These are phyloP conservation scores for Tricholoma saponaceum DNA, from an alignment of 768 basidiomycete species.

Conservation along the genomic window DNA sequence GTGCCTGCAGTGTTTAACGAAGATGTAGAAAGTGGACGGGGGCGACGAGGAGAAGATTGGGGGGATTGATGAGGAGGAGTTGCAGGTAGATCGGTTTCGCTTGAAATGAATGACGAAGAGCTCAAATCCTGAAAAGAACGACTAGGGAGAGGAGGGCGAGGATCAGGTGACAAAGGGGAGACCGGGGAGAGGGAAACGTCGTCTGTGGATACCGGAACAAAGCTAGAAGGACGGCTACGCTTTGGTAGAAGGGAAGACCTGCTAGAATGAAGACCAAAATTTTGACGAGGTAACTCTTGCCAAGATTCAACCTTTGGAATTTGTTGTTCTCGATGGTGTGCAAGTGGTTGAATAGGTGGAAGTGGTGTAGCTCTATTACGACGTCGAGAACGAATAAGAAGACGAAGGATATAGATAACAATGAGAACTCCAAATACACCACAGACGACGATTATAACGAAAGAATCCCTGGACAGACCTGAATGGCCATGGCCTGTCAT, in stretches of 20 bases:
- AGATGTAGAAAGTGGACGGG: slow-evolving; percentile 26
- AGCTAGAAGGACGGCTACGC: slow-evolving; percentile 3
- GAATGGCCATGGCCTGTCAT: slow-evolving; percentile 7
- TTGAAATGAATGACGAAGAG: slow-evolving; percentile 11
- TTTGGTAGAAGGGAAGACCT: slow-evolving; percentile 2
- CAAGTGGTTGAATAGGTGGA: slow-evolving; percentile 63
- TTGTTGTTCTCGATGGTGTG: slow-evolving; percentile 46
- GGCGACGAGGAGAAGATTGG: slow-evolving; percentile 14
- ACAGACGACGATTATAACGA: slow-evolving; percentile 50
- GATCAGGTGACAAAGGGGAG: too few relatives aligned
- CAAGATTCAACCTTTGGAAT: too few relatives aligned
- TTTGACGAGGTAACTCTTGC: slow-evolving; percentile 4
- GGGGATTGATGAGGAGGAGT: slow-evolving; percentile 17
- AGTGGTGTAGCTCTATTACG: slow-evolving; percentile 38
- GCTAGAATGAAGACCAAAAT: background rate
- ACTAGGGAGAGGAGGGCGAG: background rate
- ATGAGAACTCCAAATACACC: slow-evolving; percentile 36
- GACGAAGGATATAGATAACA: slow-evolving; percentile 32
- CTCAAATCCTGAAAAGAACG: slow-evolving; percentile 18
- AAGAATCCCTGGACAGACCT: slow-evolving; percentile 34
- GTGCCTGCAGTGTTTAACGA: slow-evolving; percentile 17
- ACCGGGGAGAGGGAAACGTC: background rate
- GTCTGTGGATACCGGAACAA: background rate
- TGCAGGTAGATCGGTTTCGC: slow-evolving; percentile 11
- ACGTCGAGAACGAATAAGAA: slow-evolving; percentile 30